A percentile compares a stretch with the other conserved stretches of the same genome.
These are phyloP conservation scores for Globisporangium megalacanthum DNA, from an alignment of 352 stramenopile genomes.

Conservation along the genomic window DNA sequence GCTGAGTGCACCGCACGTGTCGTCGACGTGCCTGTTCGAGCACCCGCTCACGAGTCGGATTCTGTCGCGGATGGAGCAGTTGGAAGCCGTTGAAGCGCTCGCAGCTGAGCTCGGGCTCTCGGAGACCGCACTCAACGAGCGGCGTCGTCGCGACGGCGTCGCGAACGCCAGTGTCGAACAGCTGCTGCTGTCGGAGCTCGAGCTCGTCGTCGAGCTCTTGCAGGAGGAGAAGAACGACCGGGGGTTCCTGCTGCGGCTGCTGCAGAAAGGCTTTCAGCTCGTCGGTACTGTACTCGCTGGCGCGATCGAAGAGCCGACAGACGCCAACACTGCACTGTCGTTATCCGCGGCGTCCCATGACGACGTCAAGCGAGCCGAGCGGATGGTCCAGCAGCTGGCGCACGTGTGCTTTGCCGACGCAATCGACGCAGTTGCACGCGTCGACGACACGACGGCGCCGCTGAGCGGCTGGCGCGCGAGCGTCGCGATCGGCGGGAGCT, in stretches of 20 bases:
- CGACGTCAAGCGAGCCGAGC: not conserved
- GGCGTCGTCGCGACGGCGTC: slow-evolving; percentile 24
- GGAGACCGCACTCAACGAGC: slow-evolving; percentile 49
- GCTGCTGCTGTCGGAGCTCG: slow-evolving; percentile 52
- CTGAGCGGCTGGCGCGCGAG: slow-evolving; percentile 11
- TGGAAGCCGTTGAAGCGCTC: slow-evolving; percentile 51
- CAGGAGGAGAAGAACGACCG: slow-evolving; percentile 50
- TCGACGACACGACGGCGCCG: not conserved
- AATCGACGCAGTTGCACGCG: not conserved
- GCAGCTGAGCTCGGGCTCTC: slow-evolving; percentile 57
- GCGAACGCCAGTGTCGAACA: slow-evolving; percentile 29
- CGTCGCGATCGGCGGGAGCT: slow-evolving; percentile 39
- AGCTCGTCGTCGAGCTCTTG: slow-evolving; percentile 63
- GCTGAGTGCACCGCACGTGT: slow-evolving; percentile 22
- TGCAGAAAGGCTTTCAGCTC: slow-evolving; percentile 59
- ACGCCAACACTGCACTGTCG: slow-evolving; percentile 1
- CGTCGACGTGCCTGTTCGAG: slow-evolving; percentile 21
- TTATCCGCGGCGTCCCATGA: not conserved
- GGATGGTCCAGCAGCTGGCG: slow-evolving; percentile 28
- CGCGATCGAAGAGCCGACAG: not conserved
- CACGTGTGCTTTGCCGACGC: slow-evolving; percentile 31
- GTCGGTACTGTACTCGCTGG: slow-evolving; percentile 19
- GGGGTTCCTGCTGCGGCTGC: slow-evolving; percentile 41
- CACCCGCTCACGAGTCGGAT: slow-evolving; percentile 49
- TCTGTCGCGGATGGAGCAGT: slow-evolving; percentile 35